phyloP scores from a whole-genome alignment of 306 rosid species.

The Acacia melanoxylon region DNA sequence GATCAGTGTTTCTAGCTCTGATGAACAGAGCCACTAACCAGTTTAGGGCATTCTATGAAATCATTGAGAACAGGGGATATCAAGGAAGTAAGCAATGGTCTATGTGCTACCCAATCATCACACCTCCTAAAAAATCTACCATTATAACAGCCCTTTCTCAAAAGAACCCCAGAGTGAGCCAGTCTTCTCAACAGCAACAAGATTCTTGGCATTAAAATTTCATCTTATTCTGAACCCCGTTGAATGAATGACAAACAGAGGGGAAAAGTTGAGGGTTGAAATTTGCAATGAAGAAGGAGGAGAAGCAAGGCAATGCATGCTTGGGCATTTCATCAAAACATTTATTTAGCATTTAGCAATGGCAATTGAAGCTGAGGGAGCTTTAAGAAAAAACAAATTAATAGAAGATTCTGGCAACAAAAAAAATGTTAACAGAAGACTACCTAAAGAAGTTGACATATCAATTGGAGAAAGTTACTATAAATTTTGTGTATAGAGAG shows the following conservation, averaged over 20 bases:
- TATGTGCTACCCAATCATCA: neutral
- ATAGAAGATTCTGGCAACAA: neutral
- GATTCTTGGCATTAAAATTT: neutral
- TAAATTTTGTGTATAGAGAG: neutral
- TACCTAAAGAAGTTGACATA: neutral
- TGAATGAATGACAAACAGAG: neutral
- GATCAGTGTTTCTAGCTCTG: neutral
- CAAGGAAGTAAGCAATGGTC: neutral
- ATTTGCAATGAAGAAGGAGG: neutral
- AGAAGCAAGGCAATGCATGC: neutral
- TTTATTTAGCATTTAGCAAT: neutral
- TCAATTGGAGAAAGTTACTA: neutral
- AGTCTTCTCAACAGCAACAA: neutral
- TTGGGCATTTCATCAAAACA: neutral
- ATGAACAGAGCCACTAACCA: neutral
- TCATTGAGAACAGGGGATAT: neutral
- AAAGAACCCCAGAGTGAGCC: neutral
- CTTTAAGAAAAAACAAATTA: too few relatives aligned
- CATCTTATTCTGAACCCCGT: neutral
- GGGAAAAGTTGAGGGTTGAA: neutral
- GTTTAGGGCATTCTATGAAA: neutral
- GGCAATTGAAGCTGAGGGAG: neutral
- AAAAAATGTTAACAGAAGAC: neutral
- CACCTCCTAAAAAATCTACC: neutral
- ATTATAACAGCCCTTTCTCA: neutral